These are phyloP conservation scores for Tricholoma bakamatsutake DNA, from an alignment of 768 basidiomycete species.

Conservation along the genomic window DNA sequence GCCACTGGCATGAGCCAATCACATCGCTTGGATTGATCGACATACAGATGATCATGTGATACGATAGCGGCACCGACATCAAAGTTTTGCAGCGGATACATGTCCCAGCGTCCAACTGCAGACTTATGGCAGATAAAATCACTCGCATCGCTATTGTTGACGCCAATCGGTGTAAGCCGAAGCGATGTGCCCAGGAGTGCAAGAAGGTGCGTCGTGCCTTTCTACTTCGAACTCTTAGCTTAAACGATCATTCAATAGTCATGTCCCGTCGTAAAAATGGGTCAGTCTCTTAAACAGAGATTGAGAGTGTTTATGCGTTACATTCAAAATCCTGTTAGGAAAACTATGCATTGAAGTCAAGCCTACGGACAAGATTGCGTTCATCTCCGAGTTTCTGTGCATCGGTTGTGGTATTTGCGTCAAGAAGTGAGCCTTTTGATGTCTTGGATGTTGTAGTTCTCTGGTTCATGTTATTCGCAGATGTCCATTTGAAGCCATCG, in stretches of 20 bases:
- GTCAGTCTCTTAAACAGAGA: slow-evolving; percentile 5
- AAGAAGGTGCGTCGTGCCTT: slow-evolving; percentile 63
- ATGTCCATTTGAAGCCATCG: slow-evolving; percentile 98
- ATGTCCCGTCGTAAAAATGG: slow-evolving; percentile 23
- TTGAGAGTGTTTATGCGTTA: not conserved
- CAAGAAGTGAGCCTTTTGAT: slow-evolving; percentile 71
- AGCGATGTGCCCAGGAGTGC: slow-evolving; percentile 95
- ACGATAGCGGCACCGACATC: not conserved
- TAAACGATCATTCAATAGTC: slow-evolving; percentile 16
- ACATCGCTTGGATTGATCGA: not conserved
- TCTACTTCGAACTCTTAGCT: slow-evolving; percentile 1
- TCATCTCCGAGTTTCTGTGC: slow-evolving; percentile 97
- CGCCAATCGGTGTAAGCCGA: slow-evolving; percentile 91
- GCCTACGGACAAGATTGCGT: slow-evolving; percentile 92
- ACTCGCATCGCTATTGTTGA: slow-evolving; percentile 97
- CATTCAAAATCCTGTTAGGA: slow-evolving; percentile 29
- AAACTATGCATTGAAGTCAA: slow-evolving; percentile 99
- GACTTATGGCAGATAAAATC: slow-evolving; percentile 84
- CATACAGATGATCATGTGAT: slow-evolving; percentile 10
- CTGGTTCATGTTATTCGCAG: slow-evolving; percentile 31
- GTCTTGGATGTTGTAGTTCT: not conserved
- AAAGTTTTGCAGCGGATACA: slow-evolving; percentile 14
- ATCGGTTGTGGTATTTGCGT: slow-evolving; percentile 99
- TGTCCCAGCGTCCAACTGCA: slow-evolving; percentile 11
- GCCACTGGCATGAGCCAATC: not conserved